phyloP scores from a whole-genome alignment of 495 filamentous ascomycete genomes.

The Immersiella caudata region DNA sequence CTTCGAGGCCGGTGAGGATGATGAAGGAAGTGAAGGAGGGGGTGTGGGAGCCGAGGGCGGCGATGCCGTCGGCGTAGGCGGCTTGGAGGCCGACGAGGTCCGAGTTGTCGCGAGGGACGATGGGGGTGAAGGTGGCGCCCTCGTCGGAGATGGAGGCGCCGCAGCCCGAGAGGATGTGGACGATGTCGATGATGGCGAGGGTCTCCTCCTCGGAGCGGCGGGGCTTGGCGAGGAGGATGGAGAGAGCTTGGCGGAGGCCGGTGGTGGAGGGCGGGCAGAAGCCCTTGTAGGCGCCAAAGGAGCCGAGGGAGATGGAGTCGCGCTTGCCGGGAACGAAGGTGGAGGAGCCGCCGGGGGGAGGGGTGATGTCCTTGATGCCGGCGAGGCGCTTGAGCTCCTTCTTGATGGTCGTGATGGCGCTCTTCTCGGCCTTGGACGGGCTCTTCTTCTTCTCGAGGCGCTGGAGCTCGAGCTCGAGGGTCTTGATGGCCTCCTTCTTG shows the following conservation, averaged over 20 bases:
- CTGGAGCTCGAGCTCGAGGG: slow-evolving; percentile 31
- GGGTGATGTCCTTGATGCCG: slow-evolving; percentile 30
- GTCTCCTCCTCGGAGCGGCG: slow-evolving; percentile 32
- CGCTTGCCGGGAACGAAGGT: slow-evolving; percentile 36
- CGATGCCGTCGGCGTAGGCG: slow-evolving; percentile 24
- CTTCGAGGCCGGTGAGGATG: slow-evolving; percentile 32
- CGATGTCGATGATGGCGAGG: slow-evolving; percentile 32
- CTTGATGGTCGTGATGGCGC: slow-evolving; percentile 32
- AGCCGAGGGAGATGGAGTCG: slow-evolving; percentile 11
- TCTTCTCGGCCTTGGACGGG: slow-evolving; percentile 31
- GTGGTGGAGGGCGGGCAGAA: slow-evolving; percentile 25
- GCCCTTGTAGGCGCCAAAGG: slow-evolving; percentile 21
- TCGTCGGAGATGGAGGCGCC: slow-evolving; percentile 44
- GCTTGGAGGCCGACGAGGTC: slow-evolving; percentile 27
- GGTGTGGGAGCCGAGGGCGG: slow-evolving; percentile 13
- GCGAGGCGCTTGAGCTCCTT: slow-evolving; percentile 32
- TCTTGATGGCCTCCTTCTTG: slow-evolving; percentile 33
- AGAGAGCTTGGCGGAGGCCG: slow-evolving; percentile 28
- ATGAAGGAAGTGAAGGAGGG: slow-evolving; percentile 32
- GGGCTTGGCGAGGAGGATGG: slow-evolving; percentile 29
- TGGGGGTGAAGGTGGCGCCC: slow-evolving; percentile 42
- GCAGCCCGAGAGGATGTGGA: slow-evolving; percentile 42
- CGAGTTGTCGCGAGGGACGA: not conserved
- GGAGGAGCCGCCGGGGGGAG: slow-evolving; percentile 30
- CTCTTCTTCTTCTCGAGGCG: slow-evolving; percentile 36